phyloP scores from a whole-genome alignment of 2,329 filamentous ascomycete species.

The Xylaria digitata region DNA sequence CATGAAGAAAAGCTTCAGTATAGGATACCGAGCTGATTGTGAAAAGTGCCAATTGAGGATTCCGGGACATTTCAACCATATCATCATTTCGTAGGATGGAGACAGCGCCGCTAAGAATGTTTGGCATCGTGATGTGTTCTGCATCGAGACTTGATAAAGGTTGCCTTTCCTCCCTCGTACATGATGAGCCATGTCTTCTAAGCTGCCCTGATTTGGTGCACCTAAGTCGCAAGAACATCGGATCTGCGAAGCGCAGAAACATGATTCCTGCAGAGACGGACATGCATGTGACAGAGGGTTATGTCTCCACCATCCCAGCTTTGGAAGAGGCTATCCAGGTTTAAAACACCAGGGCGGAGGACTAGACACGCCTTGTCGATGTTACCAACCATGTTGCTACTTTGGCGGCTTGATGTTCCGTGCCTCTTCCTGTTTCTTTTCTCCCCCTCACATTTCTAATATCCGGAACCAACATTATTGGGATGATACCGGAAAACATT shows the following conservation, averaged over 20 bases:
- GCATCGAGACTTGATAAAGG: neutral
- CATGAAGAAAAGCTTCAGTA: constrained; percentile 78
- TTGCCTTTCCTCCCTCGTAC: neutral
- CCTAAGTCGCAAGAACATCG: neutral
- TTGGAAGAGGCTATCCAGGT: constrained; percentile 8
- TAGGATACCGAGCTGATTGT: constrained; percentile 82
- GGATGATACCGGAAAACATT: constrained; percentile 6
- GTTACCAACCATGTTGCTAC: constrained; percentile 6
- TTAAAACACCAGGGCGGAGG: neutral
- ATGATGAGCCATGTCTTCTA: neutral
- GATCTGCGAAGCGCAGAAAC: neutral
- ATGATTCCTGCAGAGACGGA: constrained; percentile 32
- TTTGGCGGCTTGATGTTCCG: neutral
- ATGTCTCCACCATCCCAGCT: neutral
- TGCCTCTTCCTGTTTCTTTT: neutral
- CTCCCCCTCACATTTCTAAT: neutral
- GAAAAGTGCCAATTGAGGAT: constrained; percentile 81
- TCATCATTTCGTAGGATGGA: constrained; percentile 69
- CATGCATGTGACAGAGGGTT: constrained; percentile 34
- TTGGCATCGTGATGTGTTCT: constrained; percentile 30
- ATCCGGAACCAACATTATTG: neutral
- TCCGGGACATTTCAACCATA: constrained; percentile 84
- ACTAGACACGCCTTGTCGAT: neutral
- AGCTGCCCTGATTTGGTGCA: neutral
- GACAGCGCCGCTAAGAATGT: constrained; percentile 12